A percentile compares a stretch with the other conserved stretches of the same genome.
These are phyloP conservation scores for Dactylonectria macrodidyma DNA, from an alignment of 2,329 filamentous ascomycete species.

Conservation along the genomic window DNA sequence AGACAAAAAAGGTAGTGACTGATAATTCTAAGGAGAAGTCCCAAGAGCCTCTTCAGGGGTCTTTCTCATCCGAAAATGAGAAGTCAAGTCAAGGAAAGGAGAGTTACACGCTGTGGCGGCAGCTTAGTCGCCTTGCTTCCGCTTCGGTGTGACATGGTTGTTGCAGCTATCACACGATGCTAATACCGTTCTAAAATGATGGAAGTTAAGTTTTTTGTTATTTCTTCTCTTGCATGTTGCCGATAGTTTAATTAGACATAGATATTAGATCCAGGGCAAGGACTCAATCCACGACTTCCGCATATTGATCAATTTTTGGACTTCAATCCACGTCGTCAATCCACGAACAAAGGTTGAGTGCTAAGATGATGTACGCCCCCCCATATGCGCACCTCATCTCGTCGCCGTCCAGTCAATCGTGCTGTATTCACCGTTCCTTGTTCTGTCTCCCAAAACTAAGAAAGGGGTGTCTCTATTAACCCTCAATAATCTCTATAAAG, in stretches of 20 bases:
- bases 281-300: neutral
- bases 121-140: neutral
- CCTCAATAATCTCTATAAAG: no score
- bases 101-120: conserved; percentile 1
- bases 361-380: neutral
- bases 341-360: no score
- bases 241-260: no score
- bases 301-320: no score
- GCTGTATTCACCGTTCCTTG: conserved; percentile 46
- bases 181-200: no score
- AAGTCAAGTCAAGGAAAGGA: neutral
- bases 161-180: no score
- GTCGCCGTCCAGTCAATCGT: conserved; percentile 43
- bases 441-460: no score
- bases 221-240: no score
- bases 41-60: conserved; percentile 20
- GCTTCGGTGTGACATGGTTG: no score
- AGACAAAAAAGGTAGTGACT: conserved; percentile 42
- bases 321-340: neutral
- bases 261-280: neutral
- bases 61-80: neutral
- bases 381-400: conserved; percentile 19
- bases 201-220: no score
- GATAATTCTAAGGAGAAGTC: conserved; percentile 24
- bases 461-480: no score